Conservation (phyloP, 2,329 filamentous ascomycete species). For the Penicillium concentricum region DNA sequence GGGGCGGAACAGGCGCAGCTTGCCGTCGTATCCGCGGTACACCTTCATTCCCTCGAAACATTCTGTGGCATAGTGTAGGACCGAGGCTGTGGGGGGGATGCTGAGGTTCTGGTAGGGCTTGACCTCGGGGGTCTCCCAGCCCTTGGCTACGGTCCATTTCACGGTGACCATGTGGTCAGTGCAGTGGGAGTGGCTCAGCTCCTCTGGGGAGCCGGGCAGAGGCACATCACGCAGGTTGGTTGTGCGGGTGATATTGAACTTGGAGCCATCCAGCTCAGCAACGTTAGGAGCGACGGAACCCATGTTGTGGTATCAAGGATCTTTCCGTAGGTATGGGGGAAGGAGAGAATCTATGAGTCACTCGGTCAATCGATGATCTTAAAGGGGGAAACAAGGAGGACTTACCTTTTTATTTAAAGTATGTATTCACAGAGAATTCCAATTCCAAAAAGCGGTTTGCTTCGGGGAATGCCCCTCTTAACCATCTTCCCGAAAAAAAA, state of each 20-base stretch:
- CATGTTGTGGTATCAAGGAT: conserved; percentile 21
- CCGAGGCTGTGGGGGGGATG: conserved; percentile 77
- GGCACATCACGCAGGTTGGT: conserved; percentile 38
- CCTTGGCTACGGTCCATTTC: conserved; percentile 62
- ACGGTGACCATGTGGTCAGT: conserved; percentile 89
- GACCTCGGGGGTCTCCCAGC: conserved; percentile 73
- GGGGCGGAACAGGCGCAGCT: conserved; percentile 75
- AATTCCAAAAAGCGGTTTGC: conserved; percentile 16
- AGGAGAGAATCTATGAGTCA: conserved; percentile 13
- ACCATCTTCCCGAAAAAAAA: conserved; percentile 12
- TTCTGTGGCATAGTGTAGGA: conserved; percentile 85
- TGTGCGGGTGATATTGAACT: conserved; percentile 39
- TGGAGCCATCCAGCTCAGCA: conserved; percentile 42
- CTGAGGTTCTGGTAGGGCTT: conserved; percentile 74
- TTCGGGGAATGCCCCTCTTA: conserved; percentile 9
- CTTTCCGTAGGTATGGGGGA: not conserved
- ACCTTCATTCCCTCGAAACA: conserved; percentile 87
- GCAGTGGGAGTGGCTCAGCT: conserved; percentile 46
- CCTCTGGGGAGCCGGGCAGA: conserved; percentile 40
- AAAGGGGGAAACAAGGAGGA: not conserved
- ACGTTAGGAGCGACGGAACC: conserved; percentile 30
- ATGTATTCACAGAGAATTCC: not conserved
- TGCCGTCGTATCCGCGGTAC: conserved; percentile 66
- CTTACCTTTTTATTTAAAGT: not conserved
- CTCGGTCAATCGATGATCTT: not conserved